Evolutionary conservation across 129 eudicot species (phyloP).

Genomic region (Flaveria linearis): DNA sequence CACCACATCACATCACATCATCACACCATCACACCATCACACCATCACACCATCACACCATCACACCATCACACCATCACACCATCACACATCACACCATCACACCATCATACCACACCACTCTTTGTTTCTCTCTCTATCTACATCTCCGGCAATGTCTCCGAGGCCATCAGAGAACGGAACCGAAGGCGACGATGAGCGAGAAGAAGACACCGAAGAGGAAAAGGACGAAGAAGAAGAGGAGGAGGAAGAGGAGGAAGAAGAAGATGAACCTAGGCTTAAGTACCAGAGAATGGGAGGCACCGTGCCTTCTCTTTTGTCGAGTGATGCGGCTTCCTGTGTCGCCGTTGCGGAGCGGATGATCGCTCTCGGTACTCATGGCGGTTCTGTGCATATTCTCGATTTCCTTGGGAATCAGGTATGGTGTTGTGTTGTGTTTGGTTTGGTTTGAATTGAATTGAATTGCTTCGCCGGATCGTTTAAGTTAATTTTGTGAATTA

Average conservation of each 20-base stretch:
- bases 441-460: no score
- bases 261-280: slow-evolving; percentile 84
- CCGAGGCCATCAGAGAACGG: slow-evolving; percentile 67
- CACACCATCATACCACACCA: no score
- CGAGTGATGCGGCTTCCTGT: slow-evolving; percentile 86
- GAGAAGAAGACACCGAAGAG: slow-evolving; percentile 55
- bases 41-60: no score
- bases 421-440: background rate
- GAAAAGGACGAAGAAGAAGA: slow-evolving; percentile 51
- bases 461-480: slow-evolving; percentile 11
- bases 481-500: background rate
- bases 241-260: slow-evolving; percentile 56
- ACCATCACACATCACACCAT: background rate
- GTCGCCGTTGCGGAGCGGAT: slow-evolving; percentile 89
- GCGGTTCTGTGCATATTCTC: slow-evolving; percentile 79
- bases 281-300: slow-evolving; percentile 99
- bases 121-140: slow-evolving; percentile 18
- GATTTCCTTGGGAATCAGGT: slow-evolving; percentile 98
- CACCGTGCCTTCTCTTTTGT: slow-evolving; percentile 67
- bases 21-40: no score
- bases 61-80: no score
- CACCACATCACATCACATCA: background rate
- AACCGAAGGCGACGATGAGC: slow-evolving; percentile 85
- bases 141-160: slow-evolving; percentile 49
- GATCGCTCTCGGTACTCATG: slow-evolving; percentile 97